These are phyloP conservation scores for Botrytis tulipae DNA, from an alignment of 2,329 filamentous ascomycete species.

Conservation along the genomic window DNA sequence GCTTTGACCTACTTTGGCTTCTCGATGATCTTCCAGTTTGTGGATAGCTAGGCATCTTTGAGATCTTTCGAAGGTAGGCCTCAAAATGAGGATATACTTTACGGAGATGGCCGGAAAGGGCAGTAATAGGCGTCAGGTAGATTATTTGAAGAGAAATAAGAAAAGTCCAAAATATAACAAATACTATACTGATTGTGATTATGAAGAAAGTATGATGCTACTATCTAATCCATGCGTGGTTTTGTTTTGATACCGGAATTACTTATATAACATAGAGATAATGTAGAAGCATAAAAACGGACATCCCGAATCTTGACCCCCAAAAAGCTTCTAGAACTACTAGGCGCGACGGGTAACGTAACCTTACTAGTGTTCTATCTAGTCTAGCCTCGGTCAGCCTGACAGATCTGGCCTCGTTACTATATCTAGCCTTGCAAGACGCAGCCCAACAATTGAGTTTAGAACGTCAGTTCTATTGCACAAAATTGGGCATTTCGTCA, in stretches of 20 bases:
- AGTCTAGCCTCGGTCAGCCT: constrained; percentile 15
- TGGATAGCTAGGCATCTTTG: constrained; percentile 6
- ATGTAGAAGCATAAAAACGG: neutral
- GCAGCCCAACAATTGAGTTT: constrained; percentile 4
- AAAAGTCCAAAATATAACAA: neutral
- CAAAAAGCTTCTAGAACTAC: constrained; percentile 7
- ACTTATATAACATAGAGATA: neutral
- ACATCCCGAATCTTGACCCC: neutral
- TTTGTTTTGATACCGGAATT: neutral
- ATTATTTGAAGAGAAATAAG: constrained; percentile 14
- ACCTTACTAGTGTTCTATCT: neutral
- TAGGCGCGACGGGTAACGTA: neutral
- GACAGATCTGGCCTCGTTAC: constrained; percentile 14
- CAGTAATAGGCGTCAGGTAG: constrained; percentile 22
- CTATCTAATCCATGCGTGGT: neutral
- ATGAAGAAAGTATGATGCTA: neutral
- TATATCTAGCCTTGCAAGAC: constrained; percentile 11
- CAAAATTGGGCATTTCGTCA: neutral
- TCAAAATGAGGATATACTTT: constrained; percentile 18
- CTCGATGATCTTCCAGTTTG: constrained; percentile 8
- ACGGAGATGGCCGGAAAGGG: neutral
- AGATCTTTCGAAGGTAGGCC: constrained; percentile 1
- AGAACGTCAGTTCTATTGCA: constrained; percentile 2
- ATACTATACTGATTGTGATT: neutral
- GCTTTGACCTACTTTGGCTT: constrained; percentile 18